A percentile compares a stretch with the other conserved stretches of the same genome.
Evolutionary conservation across 2,329 filamentous ascomycete species (phyloP).

Genomic region (Piedraia hortae): DNA sequence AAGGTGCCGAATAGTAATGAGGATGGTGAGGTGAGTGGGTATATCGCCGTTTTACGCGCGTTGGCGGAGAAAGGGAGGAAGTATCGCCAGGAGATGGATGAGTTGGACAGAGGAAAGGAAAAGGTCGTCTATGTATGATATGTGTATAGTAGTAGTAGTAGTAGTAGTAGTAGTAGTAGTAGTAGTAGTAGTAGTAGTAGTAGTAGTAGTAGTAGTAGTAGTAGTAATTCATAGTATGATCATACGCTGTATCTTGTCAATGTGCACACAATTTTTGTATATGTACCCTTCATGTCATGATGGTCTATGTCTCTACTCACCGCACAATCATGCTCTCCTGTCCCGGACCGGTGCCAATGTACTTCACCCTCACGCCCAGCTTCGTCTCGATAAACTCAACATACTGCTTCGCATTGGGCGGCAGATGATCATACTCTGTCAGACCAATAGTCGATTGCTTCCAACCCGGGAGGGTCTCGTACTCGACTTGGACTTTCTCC

Average conservation of each 20-base stretch:
- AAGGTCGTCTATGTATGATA: conserved; percentile 9
- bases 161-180: not conserved
- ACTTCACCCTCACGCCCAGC: conserved; percentile 33
- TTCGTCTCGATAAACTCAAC: conserved; percentile 40
- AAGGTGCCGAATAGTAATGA: conserved; percentile 11
- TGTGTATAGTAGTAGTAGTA: not conserved
- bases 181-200: too few relatives aligned
- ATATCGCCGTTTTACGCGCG: conserved; percentile 17
- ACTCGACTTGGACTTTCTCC: conserved; percentile 33
- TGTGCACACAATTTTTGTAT: too few relatives aligned
- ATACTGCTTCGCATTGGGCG: conserved; percentile 35
- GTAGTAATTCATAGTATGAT: too few relatives aligned
- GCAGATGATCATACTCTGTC: conserved; percentile 34
- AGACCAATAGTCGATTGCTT: conserved; percentile 32
- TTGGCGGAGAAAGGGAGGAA: conserved; percentile 28
- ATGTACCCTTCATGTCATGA: too few relatives aligned
- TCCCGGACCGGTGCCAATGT: conserved; percentile 38
- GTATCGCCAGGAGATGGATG: conserved; percentile 29
- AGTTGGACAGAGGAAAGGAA: conserved; percentile 24
- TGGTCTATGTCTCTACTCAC: conserved; percentile 8
- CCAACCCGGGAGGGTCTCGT: conserved; percentile 44
- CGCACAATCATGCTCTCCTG: conserved; percentile 36
- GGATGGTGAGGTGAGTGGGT: conserved; percentile 19
- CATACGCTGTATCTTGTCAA: too few relatives aligned
- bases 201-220: too few relatives aligned